A percentile compares a stretch with the other conserved stretches of the same genome.
phyloP scores from a whole-genome alignment of 805 yeast species.

The Isabelozyma heimii region DNA sequence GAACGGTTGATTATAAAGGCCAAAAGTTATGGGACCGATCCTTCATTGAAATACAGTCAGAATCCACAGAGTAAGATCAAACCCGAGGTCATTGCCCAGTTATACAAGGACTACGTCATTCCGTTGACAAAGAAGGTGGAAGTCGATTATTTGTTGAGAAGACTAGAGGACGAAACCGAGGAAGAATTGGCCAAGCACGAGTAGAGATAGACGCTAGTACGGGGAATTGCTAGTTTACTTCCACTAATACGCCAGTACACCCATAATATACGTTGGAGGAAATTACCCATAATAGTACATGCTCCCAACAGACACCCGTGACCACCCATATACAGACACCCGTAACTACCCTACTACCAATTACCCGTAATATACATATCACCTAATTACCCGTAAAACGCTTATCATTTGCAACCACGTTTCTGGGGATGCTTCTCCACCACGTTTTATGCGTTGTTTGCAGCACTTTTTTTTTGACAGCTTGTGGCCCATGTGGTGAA shows the following conservation, averaged over 20 bases:
- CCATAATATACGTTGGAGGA: neutral
- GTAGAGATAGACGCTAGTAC: conserved; percentile 2
- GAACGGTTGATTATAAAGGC: conserved; percentile 79
- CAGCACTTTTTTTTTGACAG: neutral
- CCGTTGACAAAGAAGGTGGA: conserved; percentile 96
- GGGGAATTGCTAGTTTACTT: neutral
- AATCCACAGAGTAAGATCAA: conserved; percentile 69
- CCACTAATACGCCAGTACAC: neutral
- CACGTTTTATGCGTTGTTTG: neutral
- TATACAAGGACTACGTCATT: conserved; percentile 84
- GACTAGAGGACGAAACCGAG: conserved; percentile 61
- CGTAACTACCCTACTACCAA: too few relatives aligned
- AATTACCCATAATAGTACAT: neutral
- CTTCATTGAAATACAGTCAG: conserved; percentile 70
- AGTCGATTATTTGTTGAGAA: conserved; percentile 81
- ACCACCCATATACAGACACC: too few relatives aligned
- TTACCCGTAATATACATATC: too few relatives aligned
- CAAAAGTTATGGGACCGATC: conserved; percentile 83
- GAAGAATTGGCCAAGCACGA: neutral
- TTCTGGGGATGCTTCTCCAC: neutral
- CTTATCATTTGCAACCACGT: conserved; percentile 2
- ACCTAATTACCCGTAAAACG: too few relatives aligned
- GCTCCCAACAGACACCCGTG: too few relatives aligned
- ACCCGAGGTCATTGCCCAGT: conserved; percentile 76
- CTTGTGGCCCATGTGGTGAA: neutral